A percentile compares a stretch with the other conserved stretches of the same genome.
phyloP scores from a whole-genome alignment of 768 basidiomycete species.

The Tulasnella sp. region DNA sequence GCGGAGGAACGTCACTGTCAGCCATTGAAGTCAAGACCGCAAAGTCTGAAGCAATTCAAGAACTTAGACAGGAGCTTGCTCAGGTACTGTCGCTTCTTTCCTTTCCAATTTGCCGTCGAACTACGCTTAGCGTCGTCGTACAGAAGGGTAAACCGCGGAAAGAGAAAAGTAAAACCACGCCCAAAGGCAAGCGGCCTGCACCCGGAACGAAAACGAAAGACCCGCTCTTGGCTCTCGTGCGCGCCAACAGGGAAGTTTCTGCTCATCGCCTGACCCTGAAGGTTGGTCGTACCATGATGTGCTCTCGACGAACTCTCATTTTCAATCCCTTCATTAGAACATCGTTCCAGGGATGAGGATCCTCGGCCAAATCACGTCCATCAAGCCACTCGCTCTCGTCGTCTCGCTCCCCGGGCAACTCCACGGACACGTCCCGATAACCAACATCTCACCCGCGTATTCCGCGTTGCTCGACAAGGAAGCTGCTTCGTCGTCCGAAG shows the following conservation, averaged over 20 bases:
- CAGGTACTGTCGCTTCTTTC: constrained; percentile 41
- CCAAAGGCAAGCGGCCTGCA: not conserved
- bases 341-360: constrained; percentile 75
- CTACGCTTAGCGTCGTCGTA: not conserved
- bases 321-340: constrained; percentile 36
- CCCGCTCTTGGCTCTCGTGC: not conserved
- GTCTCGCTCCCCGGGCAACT: constrained; percentile 95
- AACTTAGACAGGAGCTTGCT: constrained; percentile 66
- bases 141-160: not conserved
- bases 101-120: not conserved
- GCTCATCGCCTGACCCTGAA: constrained; percentile 94
- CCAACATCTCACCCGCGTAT: constrained; percentile 72
- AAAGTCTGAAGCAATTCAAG: constrained; percentile 70
- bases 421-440: constrained; percentile 87
- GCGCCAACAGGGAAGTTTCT: constrained; percentile 34
- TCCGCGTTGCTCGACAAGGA: constrained; percentile 58
- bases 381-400: constrained; percentile 81
- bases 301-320: not conserved
- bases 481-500: constrained; percentile 27
- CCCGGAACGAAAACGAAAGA: not conserved
- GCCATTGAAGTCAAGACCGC: constrained; percentile 81
- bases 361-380: constrained; percentile 72
- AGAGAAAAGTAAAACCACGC: not conserved
- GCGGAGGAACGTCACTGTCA: constrained; percentile 82
- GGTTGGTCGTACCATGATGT: constrained; percentile 29